phyloP scores from a whole-genome alignment of 768 basidiomycete species.

The Tulasnella sp. region DNA sequence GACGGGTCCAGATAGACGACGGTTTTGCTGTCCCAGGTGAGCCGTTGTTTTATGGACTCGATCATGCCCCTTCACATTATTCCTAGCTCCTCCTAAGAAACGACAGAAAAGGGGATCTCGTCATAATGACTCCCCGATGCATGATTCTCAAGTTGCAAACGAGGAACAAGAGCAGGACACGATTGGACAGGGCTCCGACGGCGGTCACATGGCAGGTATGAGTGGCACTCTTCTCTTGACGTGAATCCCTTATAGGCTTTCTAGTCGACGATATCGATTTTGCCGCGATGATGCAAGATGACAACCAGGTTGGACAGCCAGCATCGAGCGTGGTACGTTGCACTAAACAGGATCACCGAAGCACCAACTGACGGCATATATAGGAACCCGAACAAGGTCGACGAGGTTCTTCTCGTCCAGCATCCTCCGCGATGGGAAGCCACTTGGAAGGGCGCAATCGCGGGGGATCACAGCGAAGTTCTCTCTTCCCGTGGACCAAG shows the following conservation, averaged over 20 bases:
- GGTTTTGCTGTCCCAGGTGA: conserved; percentile 11
- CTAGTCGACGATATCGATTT: not conserved
- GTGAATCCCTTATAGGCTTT: not conserved
- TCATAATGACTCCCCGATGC: too few species aligned
- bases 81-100: conserved; percentile 1
- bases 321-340: not conserved
- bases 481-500: conserved; percentile 12
- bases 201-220: not conserved
- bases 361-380: not conserved
- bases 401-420: conserved; percentile 42
- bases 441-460: conserved; percentile 29
- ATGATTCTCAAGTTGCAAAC: not conserved
- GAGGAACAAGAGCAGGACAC: not conserved
- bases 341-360: not conserved
- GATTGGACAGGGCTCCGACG: not conserved
- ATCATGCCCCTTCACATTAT: not conserved
- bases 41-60: not conserved
- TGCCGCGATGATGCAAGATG: not conserved
- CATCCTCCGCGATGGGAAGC: conserved; percentile 39
- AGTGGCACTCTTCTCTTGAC: not conserved
- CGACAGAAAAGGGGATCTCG: not conserved
- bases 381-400: conserved; percentile 84
- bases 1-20: conserved; percentile 2
- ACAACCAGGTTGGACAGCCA: not conserved
- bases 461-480: not conserved